Evolutionary conservation across 2,329 filamentous ascomycete species (phyloP).

Genomic region (Aspergillus persii): DNA sequence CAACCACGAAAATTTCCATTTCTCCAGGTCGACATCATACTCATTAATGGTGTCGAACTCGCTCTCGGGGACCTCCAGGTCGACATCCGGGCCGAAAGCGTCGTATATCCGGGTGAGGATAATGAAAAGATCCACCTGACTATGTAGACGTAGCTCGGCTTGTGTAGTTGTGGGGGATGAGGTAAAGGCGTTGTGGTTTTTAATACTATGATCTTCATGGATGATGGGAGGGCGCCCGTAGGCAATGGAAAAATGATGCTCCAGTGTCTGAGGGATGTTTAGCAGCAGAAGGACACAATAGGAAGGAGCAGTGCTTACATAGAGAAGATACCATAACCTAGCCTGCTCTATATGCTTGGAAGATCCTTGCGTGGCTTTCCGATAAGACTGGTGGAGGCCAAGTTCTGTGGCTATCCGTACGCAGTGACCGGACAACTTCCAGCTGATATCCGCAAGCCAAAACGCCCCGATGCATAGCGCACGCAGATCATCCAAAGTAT

Average conservation of each 20-base stretch:
- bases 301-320: constrained; percentile 29
- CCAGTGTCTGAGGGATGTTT: constrained; percentile 31
- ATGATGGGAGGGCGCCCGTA: constrained; percentile 46
- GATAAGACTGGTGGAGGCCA: constrained; percentile 43
- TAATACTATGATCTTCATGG: constrained; percentile 38
- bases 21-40: constrained; percentile 39
- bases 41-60: constrained; percentile 41
- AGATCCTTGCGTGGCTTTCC: constrained; percentile 39
- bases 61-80: constrained; percentile 39
- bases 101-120: constrained; percentile 46
- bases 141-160: constrained; percentile 38
- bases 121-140: constrained; percentile 46
- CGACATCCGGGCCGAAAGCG: constrained; percentile 44
- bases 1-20: constrained; percentile 38
- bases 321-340: constrained; percentile 42
- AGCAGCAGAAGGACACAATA: constrained; percentile 2
- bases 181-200: constrained; percentile 36
- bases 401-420: constrained; percentile 45
- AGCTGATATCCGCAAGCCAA: constrained; percentile 55
- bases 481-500: constrained; percentile 52
- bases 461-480: constrained; percentile 56
- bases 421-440: constrained; percentile 46
- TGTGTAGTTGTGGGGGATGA: constrained; percentile 30
- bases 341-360: constrained; percentile 38
- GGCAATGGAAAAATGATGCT: constrained; percentile 46